Percentiles rank a stretch among this genome's conserved stretches.
Evolutionary conservation across 768 basidiomycete species (phyloP).

Genomic region (Termitomyces titanicus): DNA sequence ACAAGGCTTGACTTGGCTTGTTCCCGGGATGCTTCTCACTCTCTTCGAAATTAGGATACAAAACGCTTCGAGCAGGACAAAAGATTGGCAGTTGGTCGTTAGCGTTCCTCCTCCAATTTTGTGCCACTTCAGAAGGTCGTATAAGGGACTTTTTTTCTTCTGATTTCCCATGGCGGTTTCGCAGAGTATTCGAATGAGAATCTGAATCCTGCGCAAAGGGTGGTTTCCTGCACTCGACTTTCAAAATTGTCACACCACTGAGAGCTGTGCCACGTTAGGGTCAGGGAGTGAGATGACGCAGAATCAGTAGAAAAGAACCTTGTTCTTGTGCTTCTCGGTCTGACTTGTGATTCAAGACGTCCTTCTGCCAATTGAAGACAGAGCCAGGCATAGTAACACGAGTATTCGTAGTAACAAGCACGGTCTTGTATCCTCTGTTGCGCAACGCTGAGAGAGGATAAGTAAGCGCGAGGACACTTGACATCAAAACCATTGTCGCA

Average conservation of each 20-base stretch:
- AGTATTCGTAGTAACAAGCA: background rate
- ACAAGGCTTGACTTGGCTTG: background rate
- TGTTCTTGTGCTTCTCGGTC: background rate
- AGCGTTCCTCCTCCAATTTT: background rate
- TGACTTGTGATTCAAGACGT: background rate
- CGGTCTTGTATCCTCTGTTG: slow-evolving; percentile 3
- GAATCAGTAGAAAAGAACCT: background rate
- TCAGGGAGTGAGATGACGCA: background rate
- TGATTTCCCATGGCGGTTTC: background rate
- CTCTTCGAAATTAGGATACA: background rate
- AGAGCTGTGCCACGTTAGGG: background rate
- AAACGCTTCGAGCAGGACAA: background rate
- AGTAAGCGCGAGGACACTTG: background rate
- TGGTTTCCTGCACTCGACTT: background rate
- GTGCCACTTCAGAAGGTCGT: background rate
- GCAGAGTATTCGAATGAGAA: background rate
- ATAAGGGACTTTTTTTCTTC: background rate
- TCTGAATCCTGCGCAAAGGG: background rate
- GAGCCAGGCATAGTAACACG: background rate
- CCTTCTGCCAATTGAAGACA: slow-evolving; percentile 6
- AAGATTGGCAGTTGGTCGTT: no score
- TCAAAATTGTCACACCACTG: no score
- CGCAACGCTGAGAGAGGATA: slow-evolving; percentile 6
- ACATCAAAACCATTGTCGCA: slow-evolving; percentile 14
- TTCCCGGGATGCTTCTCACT: background rate